Evolutionary conservation across 352 stramenopile genomes (phyloP).

Genomic region (Globisporangium nunn): DNA sequence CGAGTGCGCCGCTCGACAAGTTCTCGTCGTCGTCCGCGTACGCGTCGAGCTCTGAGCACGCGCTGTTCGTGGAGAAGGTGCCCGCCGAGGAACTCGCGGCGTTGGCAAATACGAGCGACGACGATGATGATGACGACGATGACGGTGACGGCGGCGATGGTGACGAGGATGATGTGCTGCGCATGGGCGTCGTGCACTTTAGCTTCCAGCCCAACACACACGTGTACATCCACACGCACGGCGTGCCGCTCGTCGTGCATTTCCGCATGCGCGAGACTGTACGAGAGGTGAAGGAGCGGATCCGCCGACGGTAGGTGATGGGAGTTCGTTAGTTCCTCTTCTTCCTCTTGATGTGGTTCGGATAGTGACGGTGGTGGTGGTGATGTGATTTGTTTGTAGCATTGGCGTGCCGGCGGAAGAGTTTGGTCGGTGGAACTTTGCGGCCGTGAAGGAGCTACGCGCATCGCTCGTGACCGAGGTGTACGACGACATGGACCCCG

Average conservation of each 20-base stretch:
- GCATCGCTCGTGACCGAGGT: slow-evolving; percentile 44
- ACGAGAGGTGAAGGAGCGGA: slow-evolving; percentile 56
- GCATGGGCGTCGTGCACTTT: slow-evolving; percentile 69
- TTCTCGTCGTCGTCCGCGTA: slow-evolving; percentile 25
- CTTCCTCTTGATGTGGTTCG: too few species aligned
- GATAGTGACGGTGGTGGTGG: not conserved
- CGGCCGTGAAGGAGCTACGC: slow-evolving; percentile 72
- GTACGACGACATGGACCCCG: slow-evolving; percentile 58
- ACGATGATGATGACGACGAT: slow-evolving; percentile 4
- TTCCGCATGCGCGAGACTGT: slow-evolving; percentile 65
- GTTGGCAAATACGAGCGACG: not conserved
- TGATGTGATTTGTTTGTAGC: slow-evolving; percentile 20
- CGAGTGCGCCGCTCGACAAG: slow-evolving; percentile 29
- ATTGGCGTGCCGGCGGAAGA: slow-evolving; percentile 59
- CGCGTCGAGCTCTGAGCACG: slow-evolving; percentile 21
- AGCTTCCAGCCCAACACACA: slow-evolving; percentile 47
- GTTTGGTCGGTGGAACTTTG: slow-evolving; percentile 67
- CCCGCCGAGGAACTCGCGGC: slow-evolving; percentile 19
- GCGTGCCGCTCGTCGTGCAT: slow-evolving; percentile 57
- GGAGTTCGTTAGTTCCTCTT: too few species aligned
- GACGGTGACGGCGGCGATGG: slow-evolving; percentile 17
- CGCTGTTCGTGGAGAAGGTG: slow-evolving; percentile 58
- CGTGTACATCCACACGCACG: slow-evolving; percentile 70
- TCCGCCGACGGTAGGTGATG: slow-evolving; percentile 43
- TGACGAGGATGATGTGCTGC: slow-evolving; percentile 27